Evolutionary conservation across 495 filamentous ascomycete species (phyloP), one percentile per base, ranked within the genome.

Genomic region (Melanomma pulvis-pyrius): DNA sequence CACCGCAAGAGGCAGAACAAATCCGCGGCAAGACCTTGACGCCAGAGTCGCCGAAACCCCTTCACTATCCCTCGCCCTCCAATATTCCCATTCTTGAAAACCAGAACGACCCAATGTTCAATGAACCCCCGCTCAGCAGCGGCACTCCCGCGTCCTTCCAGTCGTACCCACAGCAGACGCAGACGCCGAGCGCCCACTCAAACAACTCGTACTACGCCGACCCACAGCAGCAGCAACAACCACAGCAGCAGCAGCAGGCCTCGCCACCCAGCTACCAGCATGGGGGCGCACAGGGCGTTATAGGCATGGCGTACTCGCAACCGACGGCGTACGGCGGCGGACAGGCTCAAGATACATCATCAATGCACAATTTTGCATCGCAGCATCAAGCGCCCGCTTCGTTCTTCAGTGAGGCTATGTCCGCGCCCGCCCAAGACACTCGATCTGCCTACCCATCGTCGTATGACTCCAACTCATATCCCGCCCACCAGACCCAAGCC

Each of bases 61-160:
- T 90, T 68, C 86, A 90, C 75, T 80, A 87, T 70, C 84, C 88
- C 68, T 85, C 88, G 69, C 86, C 88, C 44, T 81, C 87, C 63
- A 90, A 85, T 69, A 88, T 90, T 54, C 87, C 88, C 21, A 83
- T 90, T 57, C 82, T 91, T 63, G 81, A 88, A 70, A 87, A 88
- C 70, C 87, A 90, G 76, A 90, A 85, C 82, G 87, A 91, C 77
- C 86, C 87, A 48, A 74, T 83, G 66, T 89, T 89, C 79, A 87
- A 90, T 77, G 86, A 88, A 26, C 12, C 86, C 21, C 82, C 84
- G 9, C 78, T 83, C 71, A 75, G 78, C 73, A 73, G 49, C 55
- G 77, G 57, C 60, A 62, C 70, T 25, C 65, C 68, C 0, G 59
- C 73, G 60, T 71, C 71, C 55, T 61, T 58, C 53, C 48, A 63